Percentiles rank a stretch among this genome's conserved stretches.
Evolutionary conservation across 441 rosid genomes (phyloP).

Genomic region (Populus hybrid): DNA sequence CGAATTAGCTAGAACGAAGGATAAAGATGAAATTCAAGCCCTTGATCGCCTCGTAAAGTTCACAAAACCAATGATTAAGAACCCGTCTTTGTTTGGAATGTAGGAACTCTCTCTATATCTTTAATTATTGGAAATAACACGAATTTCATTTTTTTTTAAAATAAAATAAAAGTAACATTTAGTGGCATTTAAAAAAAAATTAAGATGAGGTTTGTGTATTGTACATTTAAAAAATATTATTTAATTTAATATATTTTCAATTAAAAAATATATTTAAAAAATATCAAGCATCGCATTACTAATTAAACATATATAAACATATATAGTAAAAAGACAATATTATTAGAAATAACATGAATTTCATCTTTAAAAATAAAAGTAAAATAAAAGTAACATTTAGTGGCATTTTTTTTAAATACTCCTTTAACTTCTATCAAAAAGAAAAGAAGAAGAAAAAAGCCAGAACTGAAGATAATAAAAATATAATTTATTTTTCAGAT

Average conservation of each 20-base stretch:
- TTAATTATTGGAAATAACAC: constrained; percentile 8
- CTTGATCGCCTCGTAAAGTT: constrained; percentile 16
- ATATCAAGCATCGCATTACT: too few species aligned
- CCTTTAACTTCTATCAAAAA: too few species aligned
- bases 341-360: constrained; percentile 7
- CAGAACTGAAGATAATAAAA: too few species aligned
- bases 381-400: too few species aligned
- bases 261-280: too few species aligned
- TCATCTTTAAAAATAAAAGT: neutral
- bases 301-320: too few species aligned
- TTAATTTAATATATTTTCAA: too few species aligned
- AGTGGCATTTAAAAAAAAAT: too few species aligned
- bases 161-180: too few species aligned
- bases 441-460: neutral
- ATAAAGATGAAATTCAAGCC: neutral
- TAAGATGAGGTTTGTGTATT: too few species aligned
- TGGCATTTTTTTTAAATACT: too few species aligned
- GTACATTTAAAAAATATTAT: too few species aligned
- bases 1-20: neutral
- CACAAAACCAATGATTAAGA: constrained; percentile 26
- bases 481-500: neutral
- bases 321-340: neutral
- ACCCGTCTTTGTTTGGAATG: constrained; percentile 25
- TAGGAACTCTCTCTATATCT: neutral
- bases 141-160: neutral